A percentile compares a stretch with the other conserved stretches of the same genome.
Conservation (phyloP, 2,329 filamentous ascomycete genomes). For the Cytospora piceae region DNA sequence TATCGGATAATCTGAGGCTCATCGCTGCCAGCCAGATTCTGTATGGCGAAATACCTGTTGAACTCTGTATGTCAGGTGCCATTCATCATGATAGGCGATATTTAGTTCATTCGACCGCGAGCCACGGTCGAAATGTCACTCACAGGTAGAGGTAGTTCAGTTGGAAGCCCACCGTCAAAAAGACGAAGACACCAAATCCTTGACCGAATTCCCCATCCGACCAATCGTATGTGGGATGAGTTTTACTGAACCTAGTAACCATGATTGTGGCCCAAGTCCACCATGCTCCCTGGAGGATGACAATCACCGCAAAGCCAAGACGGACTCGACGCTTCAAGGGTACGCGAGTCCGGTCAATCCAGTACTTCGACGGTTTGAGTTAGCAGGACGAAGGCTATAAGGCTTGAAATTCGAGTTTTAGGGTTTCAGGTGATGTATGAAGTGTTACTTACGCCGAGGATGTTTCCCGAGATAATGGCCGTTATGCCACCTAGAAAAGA, state of each 20-base stretch:
- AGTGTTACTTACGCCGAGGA: slow-evolving; percentile 58
- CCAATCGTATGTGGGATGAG: slow-evolving; percentile 70
- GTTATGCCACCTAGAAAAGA: slow-evolving; percentile 72
- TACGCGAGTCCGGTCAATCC: slow-evolving; percentile 61
- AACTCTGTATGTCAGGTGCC: background rate
- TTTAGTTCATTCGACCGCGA: background rate
- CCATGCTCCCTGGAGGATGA: slow-evolving; percentile 66
- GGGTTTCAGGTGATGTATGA: slow-evolving; percentile 25
- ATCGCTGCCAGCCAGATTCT: slow-evolving; percentile 60
- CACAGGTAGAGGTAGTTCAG: slow-evolving; percentile 74
- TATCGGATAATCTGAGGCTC: slow-evolving; percentile 70
- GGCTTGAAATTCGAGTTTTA: background rate
- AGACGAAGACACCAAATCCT: slow-evolving; percentile 68
- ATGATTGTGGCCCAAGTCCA: slow-evolving; percentile 74
- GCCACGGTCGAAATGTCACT: slow-evolving; percentile 34
- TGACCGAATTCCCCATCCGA: slow-evolving; percentile 63
- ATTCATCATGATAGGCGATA: background rate
- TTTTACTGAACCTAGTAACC: slow-evolving; percentile 61
- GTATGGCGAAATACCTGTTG: slow-evolving; percentile 68
- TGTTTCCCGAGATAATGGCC: slow-evolving; percentile 66
- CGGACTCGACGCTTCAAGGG: slow-evolving; percentile 59
- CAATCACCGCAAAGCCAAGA: slow-evolving; percentile 56
- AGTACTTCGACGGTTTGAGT: slow-evolving; percentile 44
- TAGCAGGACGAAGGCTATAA: slow-evolving; percentile 20
- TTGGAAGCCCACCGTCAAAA: slow-evolving; percentile 70